Evolutionary conservation across 2,329 filamentous ascomycete genomes (phyloP).

Genomic region (Calonectria leucothoes): DNA sequence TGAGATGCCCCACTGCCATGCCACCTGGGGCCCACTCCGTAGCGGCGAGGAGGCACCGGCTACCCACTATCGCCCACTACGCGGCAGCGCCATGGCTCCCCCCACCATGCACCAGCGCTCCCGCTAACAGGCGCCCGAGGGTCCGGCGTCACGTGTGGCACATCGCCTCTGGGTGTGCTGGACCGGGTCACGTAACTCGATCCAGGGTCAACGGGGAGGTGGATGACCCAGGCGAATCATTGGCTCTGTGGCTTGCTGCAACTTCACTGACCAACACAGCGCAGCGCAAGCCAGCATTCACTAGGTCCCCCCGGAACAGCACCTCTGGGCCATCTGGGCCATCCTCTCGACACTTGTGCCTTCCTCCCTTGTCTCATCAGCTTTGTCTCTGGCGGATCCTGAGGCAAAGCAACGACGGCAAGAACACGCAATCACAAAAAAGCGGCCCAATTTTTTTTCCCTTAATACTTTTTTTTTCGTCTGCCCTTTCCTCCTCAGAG

Average conservation of each 20-base stretch:
- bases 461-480: too few species aligned
- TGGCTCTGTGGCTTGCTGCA: constrained; percentile 7
- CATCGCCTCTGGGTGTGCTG: neutral
- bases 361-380: neutral
- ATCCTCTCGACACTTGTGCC: neutral
- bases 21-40: constrained; percentile 31
- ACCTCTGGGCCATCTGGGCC: neutral
- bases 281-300: constrained; percentile 6
- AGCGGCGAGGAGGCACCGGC: constrained; percentile 16
- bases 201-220: constrained; percentile 12
- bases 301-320: neutral
- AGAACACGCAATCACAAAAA: constrained; percentile 26
- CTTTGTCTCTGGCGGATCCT: constrained; percentile 9
- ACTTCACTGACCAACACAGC: constrained; percentile 14
- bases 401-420: constrained; percentile 31
- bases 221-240: constrained; percentile 18
- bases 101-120: constrained; percentile 6
- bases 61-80: constrained; percentile 16
- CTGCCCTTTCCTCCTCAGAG: constrained; percentile 4
- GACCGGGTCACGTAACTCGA: neutral
- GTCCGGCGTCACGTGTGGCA: constrained; percentile 22
- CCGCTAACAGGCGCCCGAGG: constrained; percentile 20
- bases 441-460: constrained; percentile 22
- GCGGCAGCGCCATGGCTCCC: constrained; percentile 17
- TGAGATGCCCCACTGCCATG: constrained; percentile 25